Evolutionary conservation across 768 basidiomycete species (phyloP), one percentile per base, ranked within the genome.

Genomic region (Cystofilobasidium bisporidii): DNA sequence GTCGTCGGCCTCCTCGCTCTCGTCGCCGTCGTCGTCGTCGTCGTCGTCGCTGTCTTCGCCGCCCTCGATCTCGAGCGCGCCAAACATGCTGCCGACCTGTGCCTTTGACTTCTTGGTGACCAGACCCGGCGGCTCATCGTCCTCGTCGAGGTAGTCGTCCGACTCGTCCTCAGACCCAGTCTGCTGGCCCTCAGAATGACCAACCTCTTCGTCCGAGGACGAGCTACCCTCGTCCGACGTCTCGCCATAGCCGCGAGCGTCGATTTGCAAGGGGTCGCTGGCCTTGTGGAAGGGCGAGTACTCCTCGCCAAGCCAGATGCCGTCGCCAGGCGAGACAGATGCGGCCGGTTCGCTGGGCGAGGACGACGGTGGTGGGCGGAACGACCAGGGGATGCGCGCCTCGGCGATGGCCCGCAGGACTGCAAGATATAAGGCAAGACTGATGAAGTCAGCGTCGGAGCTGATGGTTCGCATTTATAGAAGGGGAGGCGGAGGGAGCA

Each of bases 391-490:
- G 55, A 94, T 80, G 69, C 80, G 82, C 26, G 87, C 88, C 76
- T 96, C 91, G 0, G 91, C 87, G 30, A 93, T 78, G n/a, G 83
- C 77, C 56, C 91, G 83, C 70, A 96, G 79, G 66, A 93, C 91
- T 93, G 64, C 20, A 61, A 11, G n/a, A n/a, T n/a, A n/a, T n/a
- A 45, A 28, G 61, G 47, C 48, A 40, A 56, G 58, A 45, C 40
- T 60, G 41, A 5, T 32, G 20, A 20, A 10, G 41, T 58, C 14
- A 20, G 24, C 32, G 12, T 15, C 45, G 17, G 48, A 41, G 28
- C 18, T 20, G 14, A 53, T 56, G 64, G 61, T 40, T 43, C 18
- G 40, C 47, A 56, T 48, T 28, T 33, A 63, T n/a, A n/a, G n/a
- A n/a, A n/a, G n/a, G 32, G 11, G 40, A 9, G 40, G 40, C 10